Percentiles rank a stretch among this genome's conserved stretches.
Evolutionary conservation across 345 rosid genomes (phyloP).

Genomic region (Barbarea vulgaris): DNA sequence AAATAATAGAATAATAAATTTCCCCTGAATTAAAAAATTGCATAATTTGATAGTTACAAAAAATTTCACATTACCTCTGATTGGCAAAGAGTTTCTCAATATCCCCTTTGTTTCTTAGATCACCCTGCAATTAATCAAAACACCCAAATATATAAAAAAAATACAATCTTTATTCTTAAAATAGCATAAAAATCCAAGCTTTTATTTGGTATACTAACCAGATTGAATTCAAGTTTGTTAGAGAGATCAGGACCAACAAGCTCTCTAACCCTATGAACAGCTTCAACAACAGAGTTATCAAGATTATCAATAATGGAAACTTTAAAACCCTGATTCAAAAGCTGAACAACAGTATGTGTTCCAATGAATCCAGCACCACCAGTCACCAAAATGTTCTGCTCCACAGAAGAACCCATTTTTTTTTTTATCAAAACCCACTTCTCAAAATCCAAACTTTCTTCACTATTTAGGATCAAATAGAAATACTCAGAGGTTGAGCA

Average conservation of each 20-base stretch:
- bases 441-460: conserved; percentile 17
- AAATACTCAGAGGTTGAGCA: conserved; percentile 32
- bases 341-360: conserved; percentile 87
- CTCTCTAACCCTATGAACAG: conserved; percentile 76
- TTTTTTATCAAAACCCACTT: conserved; percentile 24
- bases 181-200: not conserved
- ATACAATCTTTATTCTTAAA: not conserved
- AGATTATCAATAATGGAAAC: conserved; percentile 86
- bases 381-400: conserved; percentile 72
- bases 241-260: conserved; percentile 82
- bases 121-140: conserved; percentile 63
- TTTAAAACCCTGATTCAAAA: conserved; percentile 71
- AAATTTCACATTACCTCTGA: conserved; percentile 49
- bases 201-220: conserved; percentile 46
- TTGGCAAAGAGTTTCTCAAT: conserved; percentile 79
- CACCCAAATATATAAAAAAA: not conserved
- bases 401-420: conserved; percentile 48
- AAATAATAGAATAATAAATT: conserved; percentile 5
- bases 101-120: conserved; percentile 80
- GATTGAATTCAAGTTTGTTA: conserved; percentile 65
- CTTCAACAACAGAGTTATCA: conserved; percentile 78
- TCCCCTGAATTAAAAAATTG: not conserved
- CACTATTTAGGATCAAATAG: not conserved
- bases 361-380: conserved; percentile 99
- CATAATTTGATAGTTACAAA: not conserved